Percentiles rank a stretch among this genome's conserved stretches.
Conservation (phyloP, 1,284 basidiomycete species). For the Xanthoconium separans region DNA sequence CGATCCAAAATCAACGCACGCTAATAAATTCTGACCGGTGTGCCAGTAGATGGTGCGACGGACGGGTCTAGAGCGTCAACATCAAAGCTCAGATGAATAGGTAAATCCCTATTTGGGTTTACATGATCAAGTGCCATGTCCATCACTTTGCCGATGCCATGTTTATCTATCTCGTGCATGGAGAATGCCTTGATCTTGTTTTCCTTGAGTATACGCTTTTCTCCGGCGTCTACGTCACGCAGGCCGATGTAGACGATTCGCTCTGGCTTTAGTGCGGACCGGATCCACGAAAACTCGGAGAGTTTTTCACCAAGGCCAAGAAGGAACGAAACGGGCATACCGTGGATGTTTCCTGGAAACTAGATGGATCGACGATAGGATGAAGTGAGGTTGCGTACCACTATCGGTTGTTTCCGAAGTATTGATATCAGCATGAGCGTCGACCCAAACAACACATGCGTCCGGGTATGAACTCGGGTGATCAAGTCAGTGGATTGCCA, state of each 20-base stretch:
- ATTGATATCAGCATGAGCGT: slow-evolving; percentile 95
- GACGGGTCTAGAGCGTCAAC: slow-evolving; percentile 93
- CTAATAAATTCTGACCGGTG: slow-evolving; percentile 58
- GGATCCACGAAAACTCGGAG: slow-evolving; percentile 79
- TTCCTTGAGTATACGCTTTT: slow-evolving; percentile 86
- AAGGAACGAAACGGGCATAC: slow-evolving; percentile 97
- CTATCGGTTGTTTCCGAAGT: slow-evolving; percentile 83
- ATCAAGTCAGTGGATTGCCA: slow-evolving; percentile 11
- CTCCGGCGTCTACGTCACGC: slow-evolving; percentile 89
- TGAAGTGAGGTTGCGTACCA: slow-evolving; percentile 41
- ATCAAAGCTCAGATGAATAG: slow-evolving; percentile 96
- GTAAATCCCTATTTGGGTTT: slow-evolving; percentile 79
- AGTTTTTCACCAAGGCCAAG: slow-evolving; percentile 63
- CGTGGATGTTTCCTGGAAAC: slow-evolving; percentile 86
- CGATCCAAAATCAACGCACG: background rate
- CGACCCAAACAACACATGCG: slow-evolving; percentile 90
- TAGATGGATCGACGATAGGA: slow-evolving; percentile 2
- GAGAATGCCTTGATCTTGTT: slow-evolving; percentile 92
- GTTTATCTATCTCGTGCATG: slow-evolving; percentile 98
- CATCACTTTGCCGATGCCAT: slow-evolving; percentile 93
- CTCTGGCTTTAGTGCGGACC: slow-evolving; percentile 68
- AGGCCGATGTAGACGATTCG: slow-evolving; percentile 93
- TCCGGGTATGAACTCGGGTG: slow-evolving; percentile 61
- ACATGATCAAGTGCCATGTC: slow-evolving; percentile 96
- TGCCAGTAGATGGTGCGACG: slow-evolving; percentile 95